phyloP scores from a whole-genome alignment of 2,329 filamentous ascomycete genomes.

The Pyrenophora teres region DNA sequence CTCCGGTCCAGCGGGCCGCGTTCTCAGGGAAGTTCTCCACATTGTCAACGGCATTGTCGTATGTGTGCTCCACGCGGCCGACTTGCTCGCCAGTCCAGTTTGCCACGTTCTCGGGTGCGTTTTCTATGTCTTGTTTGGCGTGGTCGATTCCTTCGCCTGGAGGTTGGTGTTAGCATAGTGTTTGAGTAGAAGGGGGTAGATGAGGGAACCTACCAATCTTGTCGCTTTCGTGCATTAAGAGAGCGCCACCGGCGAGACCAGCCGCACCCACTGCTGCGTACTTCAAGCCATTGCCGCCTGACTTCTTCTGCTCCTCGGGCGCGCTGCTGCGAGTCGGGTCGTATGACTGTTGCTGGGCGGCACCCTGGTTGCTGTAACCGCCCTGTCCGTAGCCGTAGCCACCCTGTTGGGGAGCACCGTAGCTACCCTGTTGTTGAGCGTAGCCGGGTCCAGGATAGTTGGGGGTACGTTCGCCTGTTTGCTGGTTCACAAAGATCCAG shows the following conservation, averaged over 20 bases:
- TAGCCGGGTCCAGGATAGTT: slow-evolving; percentile 31
- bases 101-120: slow-evolving; percentile 31
- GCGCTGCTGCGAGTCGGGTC: slow-evolving; percentile 20
- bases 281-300: slow-evolving; percentile 33
- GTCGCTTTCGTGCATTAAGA: slow-evolving; percentile 34
- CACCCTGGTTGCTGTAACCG: slow-evolving; percentile 22
- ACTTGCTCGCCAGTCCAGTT: slow-evolving; percentile 31
- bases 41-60: slow-evolving; percentile 25
- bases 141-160: slow-evolving; percentile 25
- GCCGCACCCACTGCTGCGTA: slow-evolving; percentile 33
- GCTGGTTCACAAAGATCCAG: slow-evolving; percentile 36
- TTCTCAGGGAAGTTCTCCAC: slow-evolving; percentile 34
- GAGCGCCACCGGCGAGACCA: slow-evolving; percentile 30
- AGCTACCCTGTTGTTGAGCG: slow-evolving; percentile 25
- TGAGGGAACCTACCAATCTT: slow-evolving; percentile 25
- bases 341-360: slow-evolving; percentile 24
- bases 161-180: slow-evolving; percentile 1
- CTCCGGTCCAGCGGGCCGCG: slow-evolving; percentile 28
- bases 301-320: slow-evolving; percentile 21
- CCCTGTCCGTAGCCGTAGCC: slow-evolving; percentile 20
- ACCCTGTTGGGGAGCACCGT: slow-evolving; percentile 15
- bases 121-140: slow-evolving; percentile 25
- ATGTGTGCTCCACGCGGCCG: slow-evolving; percentile 27
- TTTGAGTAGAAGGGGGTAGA: background rate
- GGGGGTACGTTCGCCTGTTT: slow-evolving; percentile 30